A percentile compares a stretch with the other conserved stretches of the same genome.
These are phyloP conservation scores for Phialophora chinensis DNA, from an alignment of 2,329 filamentous ascomycete species.

Conservation along the genomic window DNA sequence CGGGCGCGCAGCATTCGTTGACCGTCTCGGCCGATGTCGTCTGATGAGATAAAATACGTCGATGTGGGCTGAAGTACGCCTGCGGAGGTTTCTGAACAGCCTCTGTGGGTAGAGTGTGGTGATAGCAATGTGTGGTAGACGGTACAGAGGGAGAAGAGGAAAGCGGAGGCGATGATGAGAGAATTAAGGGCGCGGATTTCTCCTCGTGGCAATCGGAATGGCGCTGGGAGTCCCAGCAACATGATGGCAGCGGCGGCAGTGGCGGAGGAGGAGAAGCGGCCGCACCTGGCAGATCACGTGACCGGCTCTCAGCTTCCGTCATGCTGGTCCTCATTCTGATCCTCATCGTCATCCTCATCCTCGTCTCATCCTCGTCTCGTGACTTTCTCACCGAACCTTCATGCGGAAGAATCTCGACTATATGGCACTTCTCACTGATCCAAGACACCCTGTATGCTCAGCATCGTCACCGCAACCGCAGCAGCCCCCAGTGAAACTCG, in stretches of 20 bases:
- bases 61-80: slow-evolving; percentile 29
- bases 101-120: slow-evolving; percentile 12
- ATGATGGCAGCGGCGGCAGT: slow-evolving; percentile 8
- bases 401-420: background rate
- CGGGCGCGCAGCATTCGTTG: slow-evolving; percentile 38
- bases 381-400: background rate
- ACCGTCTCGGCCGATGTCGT: slow-evolving; percentile 30
- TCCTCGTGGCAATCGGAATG: slow-evolving; percentile 7
- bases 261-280: slow-evolving; percentile 2
- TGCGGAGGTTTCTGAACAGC: slow-evolving; percentile 24
- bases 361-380: background rate
- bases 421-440: background rate
- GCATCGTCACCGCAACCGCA: background rate
- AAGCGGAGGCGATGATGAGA: slow-evolving; percentile 15
- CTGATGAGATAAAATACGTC: slow-evolving; percentile 17
- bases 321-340: background rate
- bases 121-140: slow-evolving; percentile 9
- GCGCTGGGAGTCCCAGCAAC: background rate
- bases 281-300: slow-evolving; percentile 10
- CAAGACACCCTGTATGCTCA: background rate
- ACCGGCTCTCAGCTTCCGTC: slow-evolving; percentile 5
- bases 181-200: slow-evolving; percentile 13
- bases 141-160: slow-evolving; percentile 12
- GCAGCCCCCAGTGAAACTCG: background rate
- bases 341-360: background rate